phyloP scores from a whole-genome alignment of 306 rosid species.

The Prunus fruticosa region DNA sequence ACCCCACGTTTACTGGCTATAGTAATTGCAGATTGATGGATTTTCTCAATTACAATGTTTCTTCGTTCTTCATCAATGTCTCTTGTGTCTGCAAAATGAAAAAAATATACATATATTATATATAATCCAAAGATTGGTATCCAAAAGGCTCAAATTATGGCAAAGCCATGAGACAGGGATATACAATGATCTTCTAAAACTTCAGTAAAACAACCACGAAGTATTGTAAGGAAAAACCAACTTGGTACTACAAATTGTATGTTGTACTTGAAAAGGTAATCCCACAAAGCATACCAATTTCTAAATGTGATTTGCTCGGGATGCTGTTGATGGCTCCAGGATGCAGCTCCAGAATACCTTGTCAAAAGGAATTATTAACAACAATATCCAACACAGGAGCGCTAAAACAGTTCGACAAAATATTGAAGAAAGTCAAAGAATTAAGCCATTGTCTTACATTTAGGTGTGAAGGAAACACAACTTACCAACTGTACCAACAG shows the following conservation, averaged over 20 bases:
- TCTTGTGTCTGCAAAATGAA: slow-evolving; percentile 61
- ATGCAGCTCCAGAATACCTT: slow-evolving; percentile 83
- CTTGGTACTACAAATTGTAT: slow-evolving; percentile 4
- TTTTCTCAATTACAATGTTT: slow-evolving; percentile 73
- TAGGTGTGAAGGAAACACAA: slow-evolving; percentile 7
- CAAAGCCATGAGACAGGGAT: slow-evolving; percentile 1
- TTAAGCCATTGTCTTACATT: background rate
- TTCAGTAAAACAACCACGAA: slow-evolving; percentile 6
- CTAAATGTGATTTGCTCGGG: slow-evolving; percentile 86
- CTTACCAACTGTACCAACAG: slow-evolving; percentile 94
- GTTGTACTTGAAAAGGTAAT: background rate
- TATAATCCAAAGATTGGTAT: too few species aligned
- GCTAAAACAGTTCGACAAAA: background rate
- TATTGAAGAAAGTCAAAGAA: background rate
- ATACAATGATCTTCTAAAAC: background rate
- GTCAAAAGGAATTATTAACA: slow-evolving; percentile 17
- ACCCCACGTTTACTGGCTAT: slow-evolving; percentile 65
- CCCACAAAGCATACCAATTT: slow-evolving; percentile 60
- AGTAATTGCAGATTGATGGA: slow-evolving; percentile 61
- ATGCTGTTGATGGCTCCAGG: slow-evolving; percentile 98
- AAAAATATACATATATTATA: background rate
- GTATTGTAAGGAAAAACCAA: slow-evolving; percentile 14
- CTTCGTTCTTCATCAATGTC: slow-evolving; percentile 86
- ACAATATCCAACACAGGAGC: background rate
- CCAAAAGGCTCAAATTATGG: slow-evolving; percentile 10